Conservation (phyloP, 73 alveolate genomes). For the Paramecium biaurelia region DNA sequence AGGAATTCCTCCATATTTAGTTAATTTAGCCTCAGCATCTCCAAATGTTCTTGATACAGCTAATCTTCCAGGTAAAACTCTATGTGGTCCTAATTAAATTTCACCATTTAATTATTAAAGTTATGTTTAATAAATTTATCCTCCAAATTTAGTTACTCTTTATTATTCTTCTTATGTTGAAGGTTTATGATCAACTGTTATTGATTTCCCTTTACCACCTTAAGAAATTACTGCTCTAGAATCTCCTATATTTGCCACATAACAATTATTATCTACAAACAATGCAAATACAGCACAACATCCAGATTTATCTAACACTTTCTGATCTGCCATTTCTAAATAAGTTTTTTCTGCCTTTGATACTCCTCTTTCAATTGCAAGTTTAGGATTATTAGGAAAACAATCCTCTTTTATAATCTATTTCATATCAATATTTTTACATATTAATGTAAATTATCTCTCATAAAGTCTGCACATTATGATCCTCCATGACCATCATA, state of each 20-base stretch:
- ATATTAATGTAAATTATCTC: slow-evolving; percentile 70
- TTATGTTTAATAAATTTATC: slow-evolving; percentile 87
- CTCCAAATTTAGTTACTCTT: slow-evolving; percentile 91
- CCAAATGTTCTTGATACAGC: slow-evolving; percentile 91
- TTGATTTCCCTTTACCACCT: slow-evolving; percentile 68
- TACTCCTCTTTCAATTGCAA: slow-evolving; percentile 68
- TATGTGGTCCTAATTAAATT: slow-evolving; percentile 71
- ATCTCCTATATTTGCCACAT: slow-evolving; percentile 84
- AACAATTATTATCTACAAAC: slow-evolving; percentile 73
- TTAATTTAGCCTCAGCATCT: slow-evolving; percentile 90
- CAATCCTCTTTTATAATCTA: slow-evolving; percentile 55
- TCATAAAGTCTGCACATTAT: slow-evolving; percentile 73
- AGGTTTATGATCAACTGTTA: slow-evolving; percentile 86
- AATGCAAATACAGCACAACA: slow-evolving; percentile 83
- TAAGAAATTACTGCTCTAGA: slow-evolving; percentile 74
- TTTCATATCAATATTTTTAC: neutral
- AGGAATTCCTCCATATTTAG: slow-evolving; percentile 92
- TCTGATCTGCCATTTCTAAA: slow-evolving; percentile 64
- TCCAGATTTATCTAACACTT: slow-evolving; percentile 77
- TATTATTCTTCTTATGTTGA: slow-evolving; percentile 50
- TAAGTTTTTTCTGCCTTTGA: slow-evolving; percentile 68
- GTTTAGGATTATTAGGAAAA: slow-evolving; percentile 71
- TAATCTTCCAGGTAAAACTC: slow-evolving; percentile 93
- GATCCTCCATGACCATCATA: slow-evolving; percentile 76
- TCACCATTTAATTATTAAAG: slow-evolving; percentile 58